These are phyloP conservation scores for Plectranthus barbatus DNA, from an alignment of 257 asterid genomes.

Conservation along the genomic window DNA sequence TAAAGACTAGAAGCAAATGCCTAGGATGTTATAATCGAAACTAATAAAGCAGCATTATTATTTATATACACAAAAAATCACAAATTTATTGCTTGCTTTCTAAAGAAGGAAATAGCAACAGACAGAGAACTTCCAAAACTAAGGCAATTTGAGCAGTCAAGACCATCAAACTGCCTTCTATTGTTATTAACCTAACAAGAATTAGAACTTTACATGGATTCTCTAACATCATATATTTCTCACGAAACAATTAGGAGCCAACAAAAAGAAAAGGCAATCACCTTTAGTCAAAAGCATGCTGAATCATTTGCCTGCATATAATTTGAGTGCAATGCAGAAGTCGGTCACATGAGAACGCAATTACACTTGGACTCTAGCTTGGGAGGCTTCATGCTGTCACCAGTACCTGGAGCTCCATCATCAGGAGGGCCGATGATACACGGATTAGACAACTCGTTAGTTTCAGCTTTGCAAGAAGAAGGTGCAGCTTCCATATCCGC, in stretches of 20 bases:
- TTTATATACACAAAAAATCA: too few species aligned
- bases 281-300: constrained; percentile 7
- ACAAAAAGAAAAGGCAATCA: constrained; percentile 19
- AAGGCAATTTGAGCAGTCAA: constrained; percentile 13
- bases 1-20: too few species aligned
- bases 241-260: constrained; percentile 38
- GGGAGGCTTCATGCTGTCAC: constrained; percentile 55
- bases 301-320: too few species aligned
- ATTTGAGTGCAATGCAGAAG: too few species aligned
- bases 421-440: constrained; percentile 15
- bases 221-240: constrained; percentile 25
- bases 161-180: constrained; percentile 25
- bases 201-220: constrained; percentile 56
- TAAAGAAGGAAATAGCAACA: not conserved
- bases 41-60: too few species aligned
- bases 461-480: constrained; percentile 25
- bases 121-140: constrained; percentile 37
- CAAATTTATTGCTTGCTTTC: not conserved
- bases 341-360: constrained; percentile 81
- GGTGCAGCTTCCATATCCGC: constrained; percentile 35
- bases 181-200: constrained; percentile 37
- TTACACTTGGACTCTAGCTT: constrained; percentile 92
- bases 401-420: constrained; percentile 30
- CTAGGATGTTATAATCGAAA: too few species aligned
- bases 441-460: constrained; percentile 29